A percentile compares a stretch with the other conserved stretches of the same genome.
phyloP scores from a whole-genome alignment of 257 asterid genomes.

The Solanum lignicaule region DNA sequence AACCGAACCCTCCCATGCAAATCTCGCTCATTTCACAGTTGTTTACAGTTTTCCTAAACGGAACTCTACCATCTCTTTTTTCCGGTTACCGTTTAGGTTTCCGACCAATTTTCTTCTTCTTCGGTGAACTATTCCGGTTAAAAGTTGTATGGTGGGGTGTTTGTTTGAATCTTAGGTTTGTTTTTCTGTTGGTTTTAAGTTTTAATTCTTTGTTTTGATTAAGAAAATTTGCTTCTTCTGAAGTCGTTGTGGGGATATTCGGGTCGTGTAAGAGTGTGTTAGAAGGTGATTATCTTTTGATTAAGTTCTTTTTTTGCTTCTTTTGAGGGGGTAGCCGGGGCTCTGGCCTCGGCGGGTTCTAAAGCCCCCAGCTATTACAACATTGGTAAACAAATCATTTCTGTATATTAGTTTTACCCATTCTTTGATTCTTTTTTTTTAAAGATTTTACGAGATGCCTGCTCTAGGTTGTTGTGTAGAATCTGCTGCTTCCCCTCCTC shows the following conservation, averaged over 20 bases:
- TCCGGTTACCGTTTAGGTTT: conserved; percentile 4
- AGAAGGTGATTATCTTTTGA: conserved; percentile 57
- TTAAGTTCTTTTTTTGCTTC: conserved; percentile 57
- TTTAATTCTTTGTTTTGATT: not conserved
- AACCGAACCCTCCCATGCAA: conserved; percentile 42
- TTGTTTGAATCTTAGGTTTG: conserved; percentile 22
- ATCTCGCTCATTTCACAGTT: conserved; percentile 52
- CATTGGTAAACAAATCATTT: conserved; percentile 2
- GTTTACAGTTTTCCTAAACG: conserved; percentile 13
- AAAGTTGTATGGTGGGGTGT: conserved; percentile 60
- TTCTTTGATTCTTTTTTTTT: conserved; percentile 42
- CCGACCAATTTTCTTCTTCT: conserved; percentile 1
- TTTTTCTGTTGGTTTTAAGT: not conserved
- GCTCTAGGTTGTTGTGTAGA: conserved; percentile 77
- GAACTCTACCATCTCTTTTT: not conserved
- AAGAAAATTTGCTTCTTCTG: conserved; percentile 48
- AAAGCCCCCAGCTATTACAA: conserved; percentile 92
- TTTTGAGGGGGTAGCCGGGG: conserved; percentile 99
- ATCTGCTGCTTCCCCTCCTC: conserved; percentile 46
- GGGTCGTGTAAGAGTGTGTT: conserved; percentile 26
- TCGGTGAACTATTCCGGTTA: not conserved
- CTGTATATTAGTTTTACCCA: conserved; percentile 1
- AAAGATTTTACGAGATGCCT: conserved; percentile 45
- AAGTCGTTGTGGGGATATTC: conserved; percentile 87
- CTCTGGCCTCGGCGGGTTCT: conserved; percentile 99